These are phyloP conservation scores for Dorcoceras hygrometricum DNA, from an alignment of 257 asterid species.

Conservation along the genomic window DNA sequence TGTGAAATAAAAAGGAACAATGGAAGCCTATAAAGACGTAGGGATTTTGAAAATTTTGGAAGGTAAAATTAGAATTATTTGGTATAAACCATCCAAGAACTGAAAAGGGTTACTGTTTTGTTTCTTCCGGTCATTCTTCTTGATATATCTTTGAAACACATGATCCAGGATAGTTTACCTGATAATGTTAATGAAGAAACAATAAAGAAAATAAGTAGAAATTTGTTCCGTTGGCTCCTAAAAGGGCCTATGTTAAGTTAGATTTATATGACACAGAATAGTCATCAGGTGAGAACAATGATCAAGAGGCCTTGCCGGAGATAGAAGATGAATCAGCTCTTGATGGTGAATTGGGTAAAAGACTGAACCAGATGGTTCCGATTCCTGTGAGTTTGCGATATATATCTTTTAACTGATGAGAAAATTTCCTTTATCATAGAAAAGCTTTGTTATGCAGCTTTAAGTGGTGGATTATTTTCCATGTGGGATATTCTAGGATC, in stretches of 20 bases:
- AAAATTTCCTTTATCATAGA: not conserved
- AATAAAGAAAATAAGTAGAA: not conserved
- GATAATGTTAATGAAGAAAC: not conserved
- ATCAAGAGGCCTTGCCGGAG: conserved; percentile 45
- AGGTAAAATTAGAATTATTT: not conserved
- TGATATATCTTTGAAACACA: not conserved
- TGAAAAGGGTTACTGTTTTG: not conserved
- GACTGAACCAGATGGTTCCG: conserved; percentile 73
- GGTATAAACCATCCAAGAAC: not conserved
- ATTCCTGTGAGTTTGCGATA: conserved; percentile 61
- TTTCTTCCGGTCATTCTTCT: not conserved
- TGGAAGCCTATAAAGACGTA: too few relatives aligned
- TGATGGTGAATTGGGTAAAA: conserved; percentile 83
- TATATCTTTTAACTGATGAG: not conserved
- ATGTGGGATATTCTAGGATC: not conserved
- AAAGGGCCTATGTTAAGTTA: conserved; percentile 25
- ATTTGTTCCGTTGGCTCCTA: conserved; percentile 31
- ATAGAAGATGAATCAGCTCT: conserved; percentile 68
- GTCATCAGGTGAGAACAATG: conserved; percentile 23
- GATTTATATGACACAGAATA: conserved; percentile 28
- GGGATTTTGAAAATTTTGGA: too few relatives aligned
- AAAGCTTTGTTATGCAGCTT: conserved; percentile 3
- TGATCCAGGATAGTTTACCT: not conserved
- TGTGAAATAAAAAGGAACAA: too few relatives aligned
- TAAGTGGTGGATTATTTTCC: not conserved